Evolutionary conservation across 495 filamentous ascomycete genomes (phyloP), one percentile per base, ranked within the genome.

Genomic region (Amniculicola lignicola): DNA sequence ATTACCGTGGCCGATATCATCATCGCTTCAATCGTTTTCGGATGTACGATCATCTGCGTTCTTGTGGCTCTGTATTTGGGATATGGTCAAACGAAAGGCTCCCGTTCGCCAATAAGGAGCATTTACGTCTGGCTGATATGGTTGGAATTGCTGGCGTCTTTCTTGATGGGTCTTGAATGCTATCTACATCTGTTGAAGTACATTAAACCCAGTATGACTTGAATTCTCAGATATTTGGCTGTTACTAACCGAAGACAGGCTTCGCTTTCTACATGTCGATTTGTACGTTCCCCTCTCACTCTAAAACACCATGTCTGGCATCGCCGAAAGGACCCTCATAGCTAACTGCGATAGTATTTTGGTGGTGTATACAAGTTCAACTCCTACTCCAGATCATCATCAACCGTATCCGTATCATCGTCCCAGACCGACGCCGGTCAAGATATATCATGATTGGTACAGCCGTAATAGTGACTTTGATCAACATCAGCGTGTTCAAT

Each of bases 351-450:
- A 4, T n/a, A 59, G 47, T 59, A 28, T 51, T 59, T 14, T 59
- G 55, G 39, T 59, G 55, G 55, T 59, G 55, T 21, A 59, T 59
- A 21, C 55, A 59, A 29, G 55, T 59, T 15, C 55, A 59, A 19
- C 55, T 59, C 14, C 41, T 59, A 9, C 55, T 59, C 15, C 55
- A 59, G 24, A 59, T 59, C 19, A 59, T 59, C 19, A 59, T 59
- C 55, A 59, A 59, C 40, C 55, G 55, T 5, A 59, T 59, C 40
- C 44, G 55, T n/a, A 40, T 59, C 47, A 59, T 59, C 22, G 38
- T 59, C 0, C 55, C 55, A 14, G 55, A 59, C 41, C 55, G 55
- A 11, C 47, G 31, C 7, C 55, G 40, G 3, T 51, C 47, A 29
- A 59, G 47, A 47, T n/a, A 27, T 2, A 59, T 59, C 1, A 59